Evolutionary conservation across 2,329 filamentous ascomycete species (phyloP), one percentile per base, ranked within the genome.

Genomic region (Hypomyces rosellus): DNA sequence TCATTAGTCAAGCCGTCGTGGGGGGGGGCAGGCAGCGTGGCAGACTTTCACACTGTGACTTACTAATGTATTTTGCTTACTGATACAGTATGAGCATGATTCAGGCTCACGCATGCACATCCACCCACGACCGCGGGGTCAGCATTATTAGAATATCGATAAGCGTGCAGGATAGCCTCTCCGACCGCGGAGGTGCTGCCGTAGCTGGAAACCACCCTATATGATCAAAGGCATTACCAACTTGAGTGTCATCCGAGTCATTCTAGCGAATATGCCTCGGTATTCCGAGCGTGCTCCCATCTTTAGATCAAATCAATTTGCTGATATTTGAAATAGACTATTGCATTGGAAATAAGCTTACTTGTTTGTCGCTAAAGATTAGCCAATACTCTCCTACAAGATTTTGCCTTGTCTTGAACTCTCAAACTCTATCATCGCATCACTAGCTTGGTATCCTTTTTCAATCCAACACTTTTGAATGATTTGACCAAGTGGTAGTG

Each of bases 151-250:
- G 50, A 30, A 8, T 46, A 49, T 52, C 47, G 50, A 52, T 52
- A 52, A 40, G 9, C 25, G 6, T 30, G 25, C 41, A 42, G 39
- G n/a, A 33, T 16, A 14, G 43, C 46, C 33, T 33, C 46, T 52
- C 50, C 50, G 50, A 52, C 37, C 22, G 50, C 50, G 50, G 50
- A 52, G 50, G 45, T 37, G 46, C 41, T 43, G 4, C 13, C n/a
- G 22, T 33, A 44, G 16, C 8, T 30, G 12, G 15, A 34, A 42
- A 14, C 18, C 20, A 40, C 39, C 34, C 41, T 45, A 36, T 25
- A 36, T 20, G 33, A 25, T 45, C 16, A 22, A 36, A 20, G 16
- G 46, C 6, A 49, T 52, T 43, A 52, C 50, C 50, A 52, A 52
- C 42, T 38, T 42, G 6, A 30, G 34, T 37, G 50, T 52, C 41